Evolutionary conservation across 805 yeast genomes (phyloP).

Genomic region (Wickerhamomyces bovis): DNA sequence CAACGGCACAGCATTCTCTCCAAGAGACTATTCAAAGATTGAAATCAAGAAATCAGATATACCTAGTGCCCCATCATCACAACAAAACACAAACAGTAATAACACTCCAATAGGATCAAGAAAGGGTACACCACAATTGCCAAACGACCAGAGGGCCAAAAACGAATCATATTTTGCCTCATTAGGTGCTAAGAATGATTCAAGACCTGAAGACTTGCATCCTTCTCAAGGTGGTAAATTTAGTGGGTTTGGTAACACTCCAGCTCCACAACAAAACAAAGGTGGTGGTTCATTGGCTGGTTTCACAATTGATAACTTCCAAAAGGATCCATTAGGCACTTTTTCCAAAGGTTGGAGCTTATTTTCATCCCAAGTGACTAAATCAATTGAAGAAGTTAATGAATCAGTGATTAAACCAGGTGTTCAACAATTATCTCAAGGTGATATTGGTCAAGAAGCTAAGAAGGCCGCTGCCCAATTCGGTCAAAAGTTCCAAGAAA

Average conservation of each 20-base stretch:
- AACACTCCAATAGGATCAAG: constrained; percentile 33
- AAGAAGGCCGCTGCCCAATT: constrained; percentile 93
- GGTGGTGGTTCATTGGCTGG: constrained; percentile 42
- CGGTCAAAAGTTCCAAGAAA: constrained; percentile 89
- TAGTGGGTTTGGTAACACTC: constrained; percentile 85
- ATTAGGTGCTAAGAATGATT: constrained; percentile 65
- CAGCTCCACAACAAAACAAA: constrained; percentile 36
- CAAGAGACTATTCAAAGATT: constrained; percentile 49
- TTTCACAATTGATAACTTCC: constrained; percentile 63
- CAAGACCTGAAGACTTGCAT: constrained; percentile 71
- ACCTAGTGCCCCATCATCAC: constrained; percentile 3
- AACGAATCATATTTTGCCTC: constrained; percentile 81
- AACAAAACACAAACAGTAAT: constrained; percentile 1
- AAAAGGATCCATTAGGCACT: constrained; percentile 86
- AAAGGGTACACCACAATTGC: constrained; percentile 32
- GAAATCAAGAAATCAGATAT: constrained; percentile 23
- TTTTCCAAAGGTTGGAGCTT: constrained; percentile 91
- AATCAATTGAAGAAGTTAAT: constrained; percentile 79
- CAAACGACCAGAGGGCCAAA: constrained; percentile 33
- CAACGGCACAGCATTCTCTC: constrained; percentile 59
- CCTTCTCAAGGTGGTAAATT: constrained; percentile 94
- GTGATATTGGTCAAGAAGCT: constrained; percentile 78
- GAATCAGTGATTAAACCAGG: constrained; percentile 91
- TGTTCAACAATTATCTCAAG: constrained; percentile 68
- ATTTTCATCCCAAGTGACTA: constrained; percentile 77